phyloP scores from a whole-genome alignment of 805 yeast species.

The Torulaspora microellipsoides region DNA sequence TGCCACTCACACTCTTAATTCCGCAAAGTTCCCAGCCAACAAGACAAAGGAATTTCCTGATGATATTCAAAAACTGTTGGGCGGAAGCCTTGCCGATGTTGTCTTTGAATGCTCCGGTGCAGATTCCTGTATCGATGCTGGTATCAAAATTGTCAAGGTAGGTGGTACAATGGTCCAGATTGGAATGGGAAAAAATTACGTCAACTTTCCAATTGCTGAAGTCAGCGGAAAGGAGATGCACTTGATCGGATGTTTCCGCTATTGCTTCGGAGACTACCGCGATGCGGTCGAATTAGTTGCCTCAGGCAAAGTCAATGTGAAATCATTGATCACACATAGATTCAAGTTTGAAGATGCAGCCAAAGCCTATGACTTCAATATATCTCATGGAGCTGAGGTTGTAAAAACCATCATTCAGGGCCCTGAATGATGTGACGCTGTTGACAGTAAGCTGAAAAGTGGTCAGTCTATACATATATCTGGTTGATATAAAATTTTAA shows the following conservation, averaged over 20 bases:
- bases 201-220: conserved; percentile 69
- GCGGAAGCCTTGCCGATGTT: conserved; percentile 25
- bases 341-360: conserved; percentile 67
- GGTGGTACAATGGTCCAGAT: conserved; percentile 80
- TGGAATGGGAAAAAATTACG: conserved; percentile 70
- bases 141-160: conserved; percentile 53
- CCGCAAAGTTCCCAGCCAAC: conserved; percentile 42
- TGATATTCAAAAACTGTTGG: too few species aligned
- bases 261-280: conserved; percentile 70
- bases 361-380: conserved; percentile 63
- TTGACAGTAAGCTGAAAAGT: too few species aligned
- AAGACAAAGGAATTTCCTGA: too few species aligned
- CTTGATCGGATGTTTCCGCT: conserved; percentile 74
- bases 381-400: conserved; percentile 55
- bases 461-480: too few species aligned
- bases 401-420: conserved; percentile 80
- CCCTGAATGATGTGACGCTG: conserved; percentile 37
- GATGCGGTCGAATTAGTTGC: conserved; percentile 64
- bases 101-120: conserved; percentile 85
- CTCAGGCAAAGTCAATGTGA: conserved; percentile 59
- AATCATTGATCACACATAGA: conserved; percentile 66
- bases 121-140: conserved; percentile 64
- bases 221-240: conserved; percentile 63
- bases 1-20: conserved; percentile 55
- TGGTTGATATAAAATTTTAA: too few species aligned